Evolutionary conservation across 805 yeast species (phyloP), one percentile per base, ranked within the genome.

Genomic region (Spencermartinsiella europaea): DNA sequence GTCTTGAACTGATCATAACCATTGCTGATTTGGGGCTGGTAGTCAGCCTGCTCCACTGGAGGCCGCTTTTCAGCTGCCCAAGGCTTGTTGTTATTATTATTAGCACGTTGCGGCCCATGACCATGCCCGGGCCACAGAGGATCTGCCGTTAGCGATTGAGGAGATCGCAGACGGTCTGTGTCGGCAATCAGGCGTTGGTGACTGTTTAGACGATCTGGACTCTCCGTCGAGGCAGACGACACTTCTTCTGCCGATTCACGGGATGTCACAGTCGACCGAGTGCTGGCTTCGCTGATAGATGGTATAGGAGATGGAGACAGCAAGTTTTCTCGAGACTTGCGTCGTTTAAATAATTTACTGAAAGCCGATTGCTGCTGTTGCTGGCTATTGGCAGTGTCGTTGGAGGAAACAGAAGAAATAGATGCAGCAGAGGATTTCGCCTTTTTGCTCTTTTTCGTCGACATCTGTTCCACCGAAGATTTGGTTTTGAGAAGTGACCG

Each of bases 401-500:
- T 21, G 1, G 49, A 40, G 10, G 47, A 42, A 3, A 27, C 33
- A 4, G 48, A 33, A 4, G 53, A 47, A 7, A 43, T 22, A 3
- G 48, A 40, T 2, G 40, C 36, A 3, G 42, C 22, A 14, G 39
- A 21, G 5, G 50, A 31, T 4, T 38, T 42, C 17, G 31, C 25
- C 10, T 33, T 22, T 22, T 42, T 40, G 8, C 21, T 27, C 35
- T 47, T 51, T 44, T 44, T 44, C 19, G 19, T 14, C 40, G 27
- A 38, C 27, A 51, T 38, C 14, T 52, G 52, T 42, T 55, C 58
- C n/a, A 55, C 44, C 14, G 58, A 53, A 21, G 56, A 48, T 39
- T 53, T 55, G 33, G 57, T 46, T 36, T 42, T 44, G 35, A 55
- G 28, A 15, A 52, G 49, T 22, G 56, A 52, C 19, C 57, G 34